Percentiles rank a stretch among this genome's conserved stretches.
Evolutionary conservation across 73 alveolate genomes (phyloP).

Genomic region (Paramecium tetraurelia): DNA sequence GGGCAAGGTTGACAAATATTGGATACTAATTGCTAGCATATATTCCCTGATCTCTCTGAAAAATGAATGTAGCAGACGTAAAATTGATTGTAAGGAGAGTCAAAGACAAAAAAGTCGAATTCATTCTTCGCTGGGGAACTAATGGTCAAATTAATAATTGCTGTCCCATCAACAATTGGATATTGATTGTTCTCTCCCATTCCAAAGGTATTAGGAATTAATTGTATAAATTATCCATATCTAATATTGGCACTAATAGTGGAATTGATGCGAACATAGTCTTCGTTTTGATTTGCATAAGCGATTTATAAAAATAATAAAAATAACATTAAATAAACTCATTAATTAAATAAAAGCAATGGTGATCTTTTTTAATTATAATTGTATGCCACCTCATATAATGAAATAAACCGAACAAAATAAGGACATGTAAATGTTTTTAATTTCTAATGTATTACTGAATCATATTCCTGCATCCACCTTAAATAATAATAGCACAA

Average conservation of each 20-base stretch:
- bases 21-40: background rate
- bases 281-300: background rate
- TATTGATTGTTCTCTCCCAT: background rate
- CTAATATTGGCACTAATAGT: background rate
- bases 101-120: background rate
- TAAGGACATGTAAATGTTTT: constrained; percentile 5
- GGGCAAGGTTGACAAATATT: background rate
- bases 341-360: background rate
- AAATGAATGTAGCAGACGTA: background rate
- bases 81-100: background rate
- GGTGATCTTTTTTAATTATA: background rate
- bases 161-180: background rate
- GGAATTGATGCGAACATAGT: background rate
- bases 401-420: background rate
- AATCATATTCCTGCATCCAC: constrained; percentile 11
- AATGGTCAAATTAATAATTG: background rate
- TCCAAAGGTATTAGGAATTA: background rate
- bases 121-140: background rate
- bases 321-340: background rate
- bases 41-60: background rate
- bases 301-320: background rate
- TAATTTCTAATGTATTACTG: background rate
- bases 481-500: background rate
- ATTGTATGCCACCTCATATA: constrained; percentile 19
- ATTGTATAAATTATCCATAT: background rate